Percentiles rank a stretch among this genome's conserved stretches.
These are phyloP conservation scores for Zostera marina DNA, from an alignment of 116 monocot species.

Conservation along the genomic window DNA sequence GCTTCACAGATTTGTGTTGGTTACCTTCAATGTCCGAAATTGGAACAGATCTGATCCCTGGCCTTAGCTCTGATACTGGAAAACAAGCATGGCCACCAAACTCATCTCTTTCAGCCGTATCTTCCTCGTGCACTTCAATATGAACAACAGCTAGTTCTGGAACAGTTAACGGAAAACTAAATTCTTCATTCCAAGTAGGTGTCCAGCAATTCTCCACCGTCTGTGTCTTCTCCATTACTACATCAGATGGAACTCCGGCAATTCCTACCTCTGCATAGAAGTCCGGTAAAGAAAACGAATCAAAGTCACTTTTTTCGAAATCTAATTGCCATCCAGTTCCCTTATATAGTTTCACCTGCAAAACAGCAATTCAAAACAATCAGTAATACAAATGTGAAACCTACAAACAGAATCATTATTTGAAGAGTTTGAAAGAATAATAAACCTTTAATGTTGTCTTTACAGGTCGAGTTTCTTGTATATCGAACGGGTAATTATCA, in stretches of 20 bases:
- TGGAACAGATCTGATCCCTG: constrained; percentile 32
- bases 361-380: neutral
- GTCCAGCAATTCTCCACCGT: constrained; percentile 18
- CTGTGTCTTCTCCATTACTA: constrained; percentile 30
- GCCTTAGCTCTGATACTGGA: constrained; percentile 26
- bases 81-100: constrained; percentile 36
- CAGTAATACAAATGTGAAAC: neutral
- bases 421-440: too few relatives aligned
- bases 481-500: constrained; percentile 31
- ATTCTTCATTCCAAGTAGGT: constrained; percentile 40
- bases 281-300: constrained; percentile 63
- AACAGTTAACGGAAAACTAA: constrained; percentile 28
- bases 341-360: constrained; percentile 62
- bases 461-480: constrained; percentile 14
- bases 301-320: constrained; percentile 40
- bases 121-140: constrained; percentile 30
- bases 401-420: too few relatives aligned
- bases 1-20: constrained; percentile 23
- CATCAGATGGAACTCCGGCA: constrained; percentile 34
- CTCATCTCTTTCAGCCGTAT: constrained; percentile 33
- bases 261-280: constrained; percentile 64
- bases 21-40: constrained; percentile 21
- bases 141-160: constrained; percentile 40
- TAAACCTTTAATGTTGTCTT: constrained; percentile 49
- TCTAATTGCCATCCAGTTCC: constrained; percentile 76